Conservation (phyloP, 139 green algal genomes). For the Tetradesmus obliquus region DNA sequence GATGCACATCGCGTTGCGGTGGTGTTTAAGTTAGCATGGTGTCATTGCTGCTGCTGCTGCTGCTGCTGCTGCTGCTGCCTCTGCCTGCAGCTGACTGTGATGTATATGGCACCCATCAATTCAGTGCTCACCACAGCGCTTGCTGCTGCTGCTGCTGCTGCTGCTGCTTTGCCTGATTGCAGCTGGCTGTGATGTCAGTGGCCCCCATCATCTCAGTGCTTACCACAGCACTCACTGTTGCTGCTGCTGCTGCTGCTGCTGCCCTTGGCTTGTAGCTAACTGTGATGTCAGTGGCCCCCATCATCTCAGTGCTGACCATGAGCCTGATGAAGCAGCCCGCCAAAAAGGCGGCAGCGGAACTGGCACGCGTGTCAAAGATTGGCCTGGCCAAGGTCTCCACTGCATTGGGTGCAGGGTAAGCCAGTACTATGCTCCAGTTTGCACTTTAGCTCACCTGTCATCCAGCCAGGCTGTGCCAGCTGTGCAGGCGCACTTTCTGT, state of each 20-base stretch:
- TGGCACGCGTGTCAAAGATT: neutral
- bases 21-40: neutral
- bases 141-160: neutral
- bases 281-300: slow-evolving; percentile 10
- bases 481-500: too few relatives aligned
- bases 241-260: neutral
- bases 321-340: neutral
- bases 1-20: too few relatives aligned
- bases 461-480: too few relatives aligned
- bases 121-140: neutral
- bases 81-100: too few relatives aligned
- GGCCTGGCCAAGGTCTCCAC: neutral
- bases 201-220: slow-evolving; percentile 24
- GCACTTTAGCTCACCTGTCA: too few relatives aligned
- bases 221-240: too few relatives aligned
- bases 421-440: too few relatives aligned
- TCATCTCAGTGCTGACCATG: neutral
- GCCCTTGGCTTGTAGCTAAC: neutral
- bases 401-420: neutral
- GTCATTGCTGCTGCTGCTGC: too few relatives aligned
- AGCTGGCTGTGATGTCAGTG: neutral
- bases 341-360: neutral
- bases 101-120: slow-evolving; percentile 3
- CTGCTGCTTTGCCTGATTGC: neutral
- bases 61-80: too few relatives aligned